Percentiles rank a stretch among this genome's conserved stretches.
These are phyloP conservation scores for Venustampulla echinocandica DNA, from an alignment of 495 filamentous ascomycete genomes.

Conservation along the genomic window DNA sequence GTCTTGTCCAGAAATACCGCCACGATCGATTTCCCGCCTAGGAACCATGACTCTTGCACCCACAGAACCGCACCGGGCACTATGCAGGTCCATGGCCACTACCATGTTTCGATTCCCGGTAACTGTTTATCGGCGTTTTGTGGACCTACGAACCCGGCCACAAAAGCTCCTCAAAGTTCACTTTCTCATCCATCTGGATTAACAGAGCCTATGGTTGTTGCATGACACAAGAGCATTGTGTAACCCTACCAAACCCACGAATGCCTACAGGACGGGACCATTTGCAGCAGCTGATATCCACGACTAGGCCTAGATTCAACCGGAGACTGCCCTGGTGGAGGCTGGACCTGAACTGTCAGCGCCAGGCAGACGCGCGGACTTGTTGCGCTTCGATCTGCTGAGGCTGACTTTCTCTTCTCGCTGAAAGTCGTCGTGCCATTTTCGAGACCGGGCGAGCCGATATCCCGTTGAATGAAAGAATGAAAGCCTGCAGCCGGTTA, in stretches of 20 bases:
- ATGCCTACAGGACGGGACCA: not conserved
- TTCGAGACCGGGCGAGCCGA: not conserved
- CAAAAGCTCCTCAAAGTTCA: not conserved
- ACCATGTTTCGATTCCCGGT: not conserved
- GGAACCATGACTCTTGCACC: no score
- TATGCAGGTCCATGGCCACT: slow-evolving; percentile 4
- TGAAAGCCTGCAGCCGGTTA: not conserved
- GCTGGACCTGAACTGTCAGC: not conserved
- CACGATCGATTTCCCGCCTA: slow-evolving; percentile 1
- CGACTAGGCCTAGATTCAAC: not conserved
- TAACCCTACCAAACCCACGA: not conserved
- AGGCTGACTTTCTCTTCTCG: not conserved
- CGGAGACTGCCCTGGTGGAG: not conserved
- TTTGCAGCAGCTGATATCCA: not conserved
- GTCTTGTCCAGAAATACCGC: not conserved
- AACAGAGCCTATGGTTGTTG: not conserved
- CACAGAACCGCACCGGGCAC: not conserved
- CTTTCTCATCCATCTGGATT: not conserved
- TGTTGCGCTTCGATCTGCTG: not conserved
- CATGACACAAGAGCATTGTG: slow-evolving; percentile 1
- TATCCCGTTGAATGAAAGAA: not conserved
- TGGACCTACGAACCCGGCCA: not conserved
- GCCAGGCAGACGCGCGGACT: no score
- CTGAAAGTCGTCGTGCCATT: not conserved
- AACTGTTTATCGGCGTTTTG: not conserved